Percentiles rank a stretch among this genome's conserved stretches.
Evolutionary conservation across 1,139 yeast species (phyloP).

Genomic region (Saccharomyces pastorianus): DNA sequence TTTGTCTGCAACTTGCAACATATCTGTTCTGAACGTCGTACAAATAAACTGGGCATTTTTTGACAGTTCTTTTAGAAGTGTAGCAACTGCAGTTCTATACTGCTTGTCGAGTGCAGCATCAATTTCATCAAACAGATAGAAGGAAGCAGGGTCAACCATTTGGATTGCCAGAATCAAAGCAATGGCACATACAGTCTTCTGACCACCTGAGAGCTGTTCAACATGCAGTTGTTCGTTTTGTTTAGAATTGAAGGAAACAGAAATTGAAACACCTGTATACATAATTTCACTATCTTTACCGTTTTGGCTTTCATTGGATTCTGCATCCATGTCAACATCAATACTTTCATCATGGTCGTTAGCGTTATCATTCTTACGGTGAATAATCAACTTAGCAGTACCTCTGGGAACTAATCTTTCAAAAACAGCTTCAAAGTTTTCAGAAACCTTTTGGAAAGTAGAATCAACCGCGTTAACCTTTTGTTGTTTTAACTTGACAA

Average conservation of each 20-base stretch:
- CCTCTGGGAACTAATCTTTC: conserved; percentile 80
- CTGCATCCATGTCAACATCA: conserved; percentile 22
- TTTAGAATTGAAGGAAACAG: conserved; percentile 85
- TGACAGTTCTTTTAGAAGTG: conserved; percentile 59
- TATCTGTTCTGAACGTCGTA: conserved; percentile 91
- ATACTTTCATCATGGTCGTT: conserved; percentile 1
- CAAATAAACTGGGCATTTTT: conserved; percentile 79
- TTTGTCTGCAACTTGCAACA: conserved; percentile 78
- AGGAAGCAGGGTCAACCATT: conserved; percentile 93
- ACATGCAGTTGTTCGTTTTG: conserved; percentile 80
- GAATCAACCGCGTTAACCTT: conserved; percentile 76
- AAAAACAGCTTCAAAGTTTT: conserved; percentile 66
- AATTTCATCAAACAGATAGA: conserved; percentile 88
- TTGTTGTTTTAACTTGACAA: conserved; percentile 63
- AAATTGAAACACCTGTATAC: conserved; percentile 75
- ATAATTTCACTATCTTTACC: conserved; percentile 39
- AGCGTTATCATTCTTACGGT: conserved; percentile 16
- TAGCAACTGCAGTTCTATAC: conserved; percentile 82
- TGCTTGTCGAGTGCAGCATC: conserved; percentile 94
- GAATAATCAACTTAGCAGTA: conserved; percentile 65
- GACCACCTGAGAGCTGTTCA: conserved; percentile 94
- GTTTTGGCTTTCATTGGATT: conserved; percentile 14
- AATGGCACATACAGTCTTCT: conserved; percentile 88
- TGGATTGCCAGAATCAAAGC: conserved; percentile 91
- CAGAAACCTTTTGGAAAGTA: conserved; percentile 71